Evolutionary conservation across 768 basidiomycete genomes (phyloP), one percentile per base, ranked within the genome.

Genomic region (Lentinula boryana): DNA sequence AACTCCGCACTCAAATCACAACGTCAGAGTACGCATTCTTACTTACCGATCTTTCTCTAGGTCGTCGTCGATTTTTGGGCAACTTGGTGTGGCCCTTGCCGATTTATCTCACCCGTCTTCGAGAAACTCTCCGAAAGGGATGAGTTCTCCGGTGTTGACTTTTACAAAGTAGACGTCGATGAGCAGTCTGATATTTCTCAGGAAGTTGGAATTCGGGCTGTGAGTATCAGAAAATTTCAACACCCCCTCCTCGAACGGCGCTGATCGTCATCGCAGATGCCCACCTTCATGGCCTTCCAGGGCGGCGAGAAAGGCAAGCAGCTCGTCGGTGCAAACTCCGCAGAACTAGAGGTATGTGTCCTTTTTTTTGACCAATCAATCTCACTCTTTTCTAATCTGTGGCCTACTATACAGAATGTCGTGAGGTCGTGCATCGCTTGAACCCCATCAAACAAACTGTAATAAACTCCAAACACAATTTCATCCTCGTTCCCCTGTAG

Each of bases 81-180:
- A 43, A 80, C 82, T 2, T 89, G 89, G 88, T 89, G 85, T 71
- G 86, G 86, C 15, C 87, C 88, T 13, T 89, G 88, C 82, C 78
- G 73, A 60, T 63, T 77, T 43, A 88, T 90, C 72, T 81, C 81
- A 18, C 88, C 88, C 58, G 67, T 86, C 44, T 84, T 89, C 64
- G 84, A 88, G 70, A 75, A 79, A 63, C 67, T 86, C n/a, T 76
- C 84, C 3, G 64, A 73, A 0, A 46, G 67, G 10, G 64, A 65
- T 5, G 68, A 71, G 21, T 68, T 65, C 56, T 62, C 71, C 2
- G 73, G 68, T 12, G 68, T 88, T 58, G 76, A 78, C 16, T 87
- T 89, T 70, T 88, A 86, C 78, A 89, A 88, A 69, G 84, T 91
- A 60, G 84, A 93, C 63, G 81, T 90, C 33, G 91, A 93, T 65